Conservation (phyloP, 495 filamentous ascomycete species). For the Articulospora tetracladia region DNA sequence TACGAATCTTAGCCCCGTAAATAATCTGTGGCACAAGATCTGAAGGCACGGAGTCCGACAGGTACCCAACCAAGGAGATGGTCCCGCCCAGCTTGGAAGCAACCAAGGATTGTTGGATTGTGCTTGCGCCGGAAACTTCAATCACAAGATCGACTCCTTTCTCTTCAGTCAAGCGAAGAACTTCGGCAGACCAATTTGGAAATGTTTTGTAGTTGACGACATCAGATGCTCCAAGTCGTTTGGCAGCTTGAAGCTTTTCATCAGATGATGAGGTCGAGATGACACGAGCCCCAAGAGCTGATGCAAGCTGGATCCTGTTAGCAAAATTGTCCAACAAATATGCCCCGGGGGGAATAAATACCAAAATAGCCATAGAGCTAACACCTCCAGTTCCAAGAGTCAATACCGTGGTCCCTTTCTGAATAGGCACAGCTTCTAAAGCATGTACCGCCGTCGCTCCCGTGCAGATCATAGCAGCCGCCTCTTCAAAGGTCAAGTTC, state of each 20-base stretch:
- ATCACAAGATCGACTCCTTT: slow-evolving; percentile 65
- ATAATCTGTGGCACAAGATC: slow-evolving; percentile 26
- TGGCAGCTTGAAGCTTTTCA: slow-evolving; percentile 55
- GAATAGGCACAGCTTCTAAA: background rate
- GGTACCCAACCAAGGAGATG: slow-evolving; percentile 56
- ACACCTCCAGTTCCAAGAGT: slow-evolving; percentile 1
- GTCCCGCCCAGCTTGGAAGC: slow-evolving; percentile 61
- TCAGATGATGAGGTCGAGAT: slow-evolving; percentile 74
- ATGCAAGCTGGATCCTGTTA: slow-evolving; percentile 67
- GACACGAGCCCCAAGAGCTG: slow-evolving; percentile 71
- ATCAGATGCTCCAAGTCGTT: slow-evolving; percentile 70
- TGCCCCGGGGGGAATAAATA: background rate
- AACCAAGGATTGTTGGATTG: slow-evolving; percentile 56
- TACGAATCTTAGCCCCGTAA: background rate
- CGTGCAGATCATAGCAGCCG: background rate
- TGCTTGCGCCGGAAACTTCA: slow-evolving; percentile 63
- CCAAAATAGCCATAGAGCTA: background rate
- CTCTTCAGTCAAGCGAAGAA: slow-evolving; percentile 51
- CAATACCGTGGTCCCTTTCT: background rate
- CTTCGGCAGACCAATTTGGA: slow-evolving; percentile 69
- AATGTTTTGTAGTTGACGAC: slow-evolving; percentile 72
- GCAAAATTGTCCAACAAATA: too few species aligned
- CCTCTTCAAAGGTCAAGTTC: background rate
- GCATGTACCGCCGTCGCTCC: background rate
- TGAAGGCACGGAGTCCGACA: slow-evolving; percentile 38